A percentile compares a stretch with the other conserved stretches of the same genome.
Conservation (phyloP, 2,329 filamentous ascomycete genomes). For the Pezicula radicicola region DNA sequence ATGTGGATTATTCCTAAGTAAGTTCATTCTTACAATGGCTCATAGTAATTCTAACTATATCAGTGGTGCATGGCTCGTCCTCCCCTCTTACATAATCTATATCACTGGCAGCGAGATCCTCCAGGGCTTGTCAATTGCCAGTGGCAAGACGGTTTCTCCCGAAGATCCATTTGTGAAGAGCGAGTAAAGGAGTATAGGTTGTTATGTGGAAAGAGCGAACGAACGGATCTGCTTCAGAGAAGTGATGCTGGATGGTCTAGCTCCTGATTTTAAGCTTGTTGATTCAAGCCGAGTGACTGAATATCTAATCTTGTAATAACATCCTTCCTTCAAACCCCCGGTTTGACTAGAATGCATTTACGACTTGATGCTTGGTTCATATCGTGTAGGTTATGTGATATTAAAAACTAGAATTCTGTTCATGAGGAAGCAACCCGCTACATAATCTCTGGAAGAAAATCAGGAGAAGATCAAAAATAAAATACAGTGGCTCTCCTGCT, state of each 20-base stretch:
- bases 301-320: no score
- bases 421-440: no score
- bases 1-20: constrained; percentile 68
- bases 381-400: no score
- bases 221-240: background rate
- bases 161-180: constrained; percentile 21
- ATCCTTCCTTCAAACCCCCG: no score
- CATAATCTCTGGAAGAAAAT: no score
- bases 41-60: constrained; percentile 14
- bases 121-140: constrained; percentile 49
- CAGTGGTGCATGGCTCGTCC: constrained; percentile 62
- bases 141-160: constrained; percentile 19
- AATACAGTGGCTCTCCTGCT: no score
- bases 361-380: no score
- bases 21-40: constrained; percentile 25
- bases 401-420: no score
- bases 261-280: no score
- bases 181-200: constrained; percentile 11
- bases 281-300: no score
- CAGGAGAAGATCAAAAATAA: no score
- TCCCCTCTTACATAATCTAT: constrained; percentile 61
- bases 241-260: background rate
- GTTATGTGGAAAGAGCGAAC: background rate
- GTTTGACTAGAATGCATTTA: no score
- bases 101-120: constrained; percentile 59